Base-by-base conservation (phyloP, 345 rosid genomes). In the Melaleuca alternifolia region DNA sequence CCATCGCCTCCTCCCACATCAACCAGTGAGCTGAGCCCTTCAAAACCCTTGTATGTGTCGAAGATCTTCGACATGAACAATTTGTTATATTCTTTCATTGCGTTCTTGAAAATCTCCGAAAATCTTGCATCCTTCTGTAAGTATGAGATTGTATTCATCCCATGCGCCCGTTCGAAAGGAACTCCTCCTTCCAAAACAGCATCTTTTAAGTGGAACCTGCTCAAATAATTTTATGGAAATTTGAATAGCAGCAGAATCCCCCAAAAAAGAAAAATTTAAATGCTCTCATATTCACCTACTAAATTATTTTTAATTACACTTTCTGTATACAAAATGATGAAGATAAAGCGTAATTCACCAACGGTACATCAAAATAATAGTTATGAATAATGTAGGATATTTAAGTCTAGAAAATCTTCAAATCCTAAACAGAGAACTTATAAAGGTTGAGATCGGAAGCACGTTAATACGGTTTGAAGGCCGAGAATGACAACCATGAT, bases 1-100 rank as follows among this genome's bases (percentile, higher is more conserved):
- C 97, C 93, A 85, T 91, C 87, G 46, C 96, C 96, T 46, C 94
- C 93, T 30, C 94, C 94, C 23, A 91, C 92, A 89, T 94, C 96
- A 15, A 92, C 93, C 89, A 93, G 54, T 5, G 88, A 86, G 30
- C 65, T 89, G n/a, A 93, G 75, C 82, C 91, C 92, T 52, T 90
- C 87, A 84, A 92, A 92, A 41, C 93, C 94, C 51, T 87, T 83
- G 91, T 93, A 93, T 1, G 84, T 91, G 53, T 89, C 92, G 51
- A 92, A 53, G 85, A 93, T 54, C 54, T 86, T 91, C 82, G 87
- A 90, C 88, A 89, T 71, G 85, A 93, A 86, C 85, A 92, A 16
- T 50, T 82, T 82, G 91, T 92, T 92, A 88, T 84, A 92, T 76
- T 93, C 93, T 53, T 50, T 89, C 90, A 89, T 89, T 28, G 93